Evolutionary conservation across 192 early-diverging fungal genomes (phyloP).

Genomic region (Coemansia biformis): DNA sequence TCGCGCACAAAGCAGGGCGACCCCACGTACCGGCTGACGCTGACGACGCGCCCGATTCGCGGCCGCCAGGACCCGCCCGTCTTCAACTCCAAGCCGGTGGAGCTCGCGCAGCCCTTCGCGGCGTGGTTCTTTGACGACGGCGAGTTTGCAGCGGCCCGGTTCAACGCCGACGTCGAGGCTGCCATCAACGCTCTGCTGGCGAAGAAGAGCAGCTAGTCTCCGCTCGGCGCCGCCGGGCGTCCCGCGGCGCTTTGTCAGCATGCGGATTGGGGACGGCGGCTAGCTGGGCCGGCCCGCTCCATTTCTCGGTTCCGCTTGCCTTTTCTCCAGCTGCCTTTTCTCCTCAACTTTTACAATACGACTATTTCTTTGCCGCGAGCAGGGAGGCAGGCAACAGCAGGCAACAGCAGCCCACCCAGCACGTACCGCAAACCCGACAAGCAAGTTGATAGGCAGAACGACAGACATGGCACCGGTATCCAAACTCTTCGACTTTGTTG

Average conservation of each 20-base stretch:
- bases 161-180: conserved; percentile 52
- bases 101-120: conserved; percentile 53
- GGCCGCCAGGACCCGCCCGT: conserved; percentile 50
- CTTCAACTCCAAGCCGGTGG: conserved; percentile 39
- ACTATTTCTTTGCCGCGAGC: too few species aligned
- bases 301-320: neutral
- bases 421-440: too few species aligned
- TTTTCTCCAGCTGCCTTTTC: too few species aligned
- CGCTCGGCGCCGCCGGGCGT: too few species aligned
- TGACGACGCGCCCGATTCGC: conserved; percentile 49
- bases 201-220: conserved; percentile 52
- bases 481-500: conserved; percentile 80
- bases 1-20: conserved; percentile 50
- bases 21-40: conserved; percentile 54
- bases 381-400: too few species aligned
- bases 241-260: too few species aligned
- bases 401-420: too few species aligned
- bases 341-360: too few species aligned
- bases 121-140: conserved; percentile 67
- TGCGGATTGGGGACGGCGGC: too few species aligned
- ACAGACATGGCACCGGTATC: conserved; percentile 35
- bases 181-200: conserved; percentile 50
- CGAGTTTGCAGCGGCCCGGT: conserved; percentile 51
- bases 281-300: too few species aligned
- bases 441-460: too few species aligned